phyloP scores from a whole-genome alignment of 306 rosid genomes.

The Parietaria judaica region DNA sequence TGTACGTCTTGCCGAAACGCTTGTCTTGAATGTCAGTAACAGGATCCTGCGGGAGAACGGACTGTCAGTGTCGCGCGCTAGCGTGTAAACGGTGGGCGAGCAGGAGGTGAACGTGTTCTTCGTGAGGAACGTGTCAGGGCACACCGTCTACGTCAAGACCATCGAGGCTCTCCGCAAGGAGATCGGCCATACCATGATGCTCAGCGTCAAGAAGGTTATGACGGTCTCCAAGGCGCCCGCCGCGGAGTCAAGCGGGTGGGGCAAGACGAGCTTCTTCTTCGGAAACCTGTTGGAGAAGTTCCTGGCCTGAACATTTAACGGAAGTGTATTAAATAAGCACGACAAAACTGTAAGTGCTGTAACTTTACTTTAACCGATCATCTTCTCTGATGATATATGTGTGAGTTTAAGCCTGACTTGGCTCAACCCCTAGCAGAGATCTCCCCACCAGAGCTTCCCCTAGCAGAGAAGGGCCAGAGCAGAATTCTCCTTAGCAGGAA shows the following conservation, averaged over 20 bases:
- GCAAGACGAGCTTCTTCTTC: constrained; percentile 75
- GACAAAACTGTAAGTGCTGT: neutral
- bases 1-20: too few relatives aligned
- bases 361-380: constrained; percentile 19
- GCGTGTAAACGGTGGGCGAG: constrained; percentile 67
- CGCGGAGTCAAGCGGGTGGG: constrained; percentile 58
- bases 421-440: too few relatives aligned
- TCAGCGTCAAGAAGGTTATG: constrained; percentile 63
- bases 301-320: constrained; percentile 31
- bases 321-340: constrained; percentile 18
- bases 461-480: too few relatives aligned
- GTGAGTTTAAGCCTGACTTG: too few relatives aligned
- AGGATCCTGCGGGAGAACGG: constrained; percentile 84
- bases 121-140: constrained; percentile 68
- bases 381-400: constrained; percentile 15
- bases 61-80: constrained; percentile 61
- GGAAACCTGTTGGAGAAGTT: constrained; percentile 72
- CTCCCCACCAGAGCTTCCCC: too few relatives aligned
- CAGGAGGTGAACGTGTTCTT: constrained; percentile 69
- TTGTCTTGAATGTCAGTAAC: too few relatives aligned
- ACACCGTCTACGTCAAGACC: constrained; percentile 50
- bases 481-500: too few relatives aligned
- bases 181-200: constrained; percentile 58
- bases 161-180: constrained; percentile 62
- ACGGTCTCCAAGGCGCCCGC: constrained; percentile 39